Percentiles rank a stretch among this genome's conserved stretches.
phyloP scores from a whole-genome alignment of 2,329 filamentous ascomycete species.

The Stagonosporopsis rhizophila region DNA sequence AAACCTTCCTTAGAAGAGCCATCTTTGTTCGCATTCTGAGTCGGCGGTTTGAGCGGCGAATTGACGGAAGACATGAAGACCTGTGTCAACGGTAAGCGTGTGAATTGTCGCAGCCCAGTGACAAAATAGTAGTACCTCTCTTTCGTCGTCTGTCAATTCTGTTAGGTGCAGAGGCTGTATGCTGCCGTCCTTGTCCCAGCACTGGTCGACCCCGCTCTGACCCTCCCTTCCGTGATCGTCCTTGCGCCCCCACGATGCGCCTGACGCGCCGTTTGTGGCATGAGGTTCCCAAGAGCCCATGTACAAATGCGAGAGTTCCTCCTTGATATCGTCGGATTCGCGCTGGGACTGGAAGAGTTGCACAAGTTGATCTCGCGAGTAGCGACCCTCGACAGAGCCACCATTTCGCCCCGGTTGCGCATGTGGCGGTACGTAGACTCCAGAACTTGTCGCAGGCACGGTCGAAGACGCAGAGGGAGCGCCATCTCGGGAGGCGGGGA shows the following conservation, averaged over 20 bases:
- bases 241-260: slow-evolving; percentile 74
- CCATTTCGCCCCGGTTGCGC: slow-evolving; percentile 65
- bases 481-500: slow-evolving; percentile 40
- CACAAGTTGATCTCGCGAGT: slow-evolving; percentile 80
- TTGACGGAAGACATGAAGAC: slow-evolving; percentile 88
- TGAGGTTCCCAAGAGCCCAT: slow-evolving; percentile 81
- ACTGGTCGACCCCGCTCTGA: slow-evolving; percentile 84
- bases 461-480: slow-evolving; percentile 40
- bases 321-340: slow-evolving; percentile 61
- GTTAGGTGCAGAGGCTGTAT: slow-evolving; percentile 74
- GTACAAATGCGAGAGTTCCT: slow-evolving; percentile 72
- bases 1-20: slow-evolving; percentile 61
- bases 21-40: slow-evolving; percentile 70
- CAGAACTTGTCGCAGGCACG: slow-evolving; percentile 50
- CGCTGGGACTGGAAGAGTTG: slow-evolving; percentile 71
- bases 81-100: slow-evolving; percentile 54
- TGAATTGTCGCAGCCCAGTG: not conserved
- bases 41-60: slow-evolving; percentile 86
- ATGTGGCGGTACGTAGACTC: slow-evolving; percentile 68
- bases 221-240: slow-evolving; percentile 73
- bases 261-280: slow-evolving; percentile 67
- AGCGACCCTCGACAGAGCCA: slow-evolving; percentile 65
- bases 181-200: slow-evolving; percentile 80
- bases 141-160: slow-evolving; percentile 73
- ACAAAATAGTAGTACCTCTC: slow-evolving; percentile 59